Base-by-base conservation (phyloP, 345 rosid species). In the Balakata baccata region DNA sequence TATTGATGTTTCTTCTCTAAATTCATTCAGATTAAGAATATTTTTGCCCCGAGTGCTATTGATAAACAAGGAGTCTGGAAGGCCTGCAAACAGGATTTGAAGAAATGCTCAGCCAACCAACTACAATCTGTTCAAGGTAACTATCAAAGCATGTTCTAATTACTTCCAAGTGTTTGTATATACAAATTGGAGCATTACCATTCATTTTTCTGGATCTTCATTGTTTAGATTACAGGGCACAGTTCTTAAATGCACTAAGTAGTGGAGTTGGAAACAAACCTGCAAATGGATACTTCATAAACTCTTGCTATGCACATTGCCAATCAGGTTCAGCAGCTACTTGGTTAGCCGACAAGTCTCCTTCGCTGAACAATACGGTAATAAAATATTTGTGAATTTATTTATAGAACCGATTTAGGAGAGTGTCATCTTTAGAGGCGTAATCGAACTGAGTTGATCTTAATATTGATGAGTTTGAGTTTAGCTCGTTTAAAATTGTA, bases 61-160 rank as follows among this genome's bases (percentile, higher is more conserved):
- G 83, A 80, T 41, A 13, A 25, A 16, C 58, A 69, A 63, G 68
- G 68, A 39, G 16, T 9, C 53, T 80, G 74, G 75, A 80, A 73
- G 63, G 60, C 67, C 74, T 80, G 83, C 80, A 80, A 80, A 74
- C 64, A 58, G 11, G 74, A 80, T 57, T 45, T 76, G 34, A 76
- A 64, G 51, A 80, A 76, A 7, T 80, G 83, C 80, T 53, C 80
- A 1, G 68, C 75, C 5, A 3, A 11, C 58, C 80, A 80, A 46
- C 75, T 80, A 38, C 74, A 80, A 53, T 54, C 56, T 25, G 68
- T 80, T 20, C 83, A 80, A 39, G 77, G 83, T 76, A 4, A 69
- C 37, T 58, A 11, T 14, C 11, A 9, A 16, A 38, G 3, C 49
- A 14, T 73, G 20, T 29, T 13, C 34, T 29, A 43, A 43, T 43